Evolutionary conservation across 108 stramenopile species (phyloP), one percentile per base, ranked within the genome.

Genomic region (Pseudonitzschia multistriata): DNA sequence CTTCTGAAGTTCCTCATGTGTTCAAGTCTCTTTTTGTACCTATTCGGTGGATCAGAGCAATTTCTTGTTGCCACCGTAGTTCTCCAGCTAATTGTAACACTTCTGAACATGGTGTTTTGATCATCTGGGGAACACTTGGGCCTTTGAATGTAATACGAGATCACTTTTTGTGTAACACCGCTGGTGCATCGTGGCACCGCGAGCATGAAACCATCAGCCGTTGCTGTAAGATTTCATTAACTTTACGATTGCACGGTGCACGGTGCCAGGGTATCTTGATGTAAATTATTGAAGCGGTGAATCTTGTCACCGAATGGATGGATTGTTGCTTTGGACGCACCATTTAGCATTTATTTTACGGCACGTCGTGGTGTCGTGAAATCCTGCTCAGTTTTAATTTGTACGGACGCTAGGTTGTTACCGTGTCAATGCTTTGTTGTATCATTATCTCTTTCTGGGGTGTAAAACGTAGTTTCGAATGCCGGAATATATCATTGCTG

Each of bases 1-100:
- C 57, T 71, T 11, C 14, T 71, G 47, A 71, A 71, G 70, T 55
- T 61, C 21, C 61, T 71, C 47, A 62, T 71, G 60, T 45, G 21
- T 28, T 60, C 60, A 5, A 62, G 70, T 39, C 33, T 71, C 5
- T 62, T 57, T 21, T 30, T 59, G 15, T 62, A 71, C 40, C 10
- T 71, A 22, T 34, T 48, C 13, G 70, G 70, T 22, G 70, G 70
- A 17, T 71, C 70, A 14, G 47, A 55, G 17, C 21, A 48, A 24
- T 71, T 62, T 28, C 54, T 71, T 24, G 40, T 64, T 19, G 63
- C 40, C 10, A 35, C 63, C 22, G 63, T 64, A 6, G 40, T 25
- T 11, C 63, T 64, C 7, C 63, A 64, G 17, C 40, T 64, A 5
- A 27, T 64, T 47, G 63, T 64, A 19, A 45, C 63, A 2, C 3